phyloP scores from a whole-genome alignment of 805 yeast genomes.

The Lipomyces yamadae region DNA sequence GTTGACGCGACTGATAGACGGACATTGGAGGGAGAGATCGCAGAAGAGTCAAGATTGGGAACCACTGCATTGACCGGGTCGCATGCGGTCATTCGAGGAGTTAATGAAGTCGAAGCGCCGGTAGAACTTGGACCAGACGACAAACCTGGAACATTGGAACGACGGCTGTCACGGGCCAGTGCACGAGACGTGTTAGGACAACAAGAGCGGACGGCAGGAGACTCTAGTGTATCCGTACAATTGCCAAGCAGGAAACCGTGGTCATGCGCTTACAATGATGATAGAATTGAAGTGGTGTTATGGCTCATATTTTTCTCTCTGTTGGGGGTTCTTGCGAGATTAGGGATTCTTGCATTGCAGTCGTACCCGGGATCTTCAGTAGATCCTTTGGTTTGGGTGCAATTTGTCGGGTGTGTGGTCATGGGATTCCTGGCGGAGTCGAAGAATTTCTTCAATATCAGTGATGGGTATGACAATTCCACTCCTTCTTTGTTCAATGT shows the following conservation, averaged over 20 bases:
- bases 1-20: neutral
- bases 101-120: constrained; percentile 13
- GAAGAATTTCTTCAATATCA: constrained; percentile 23
- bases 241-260: neutral
- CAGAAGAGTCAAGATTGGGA: neutral
- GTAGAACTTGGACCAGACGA: neutral
- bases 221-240: neutral
- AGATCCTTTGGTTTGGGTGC: constrained; percentile 37
- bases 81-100: neutral
- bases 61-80: neutral
- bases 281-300: constrained; percentile 17
- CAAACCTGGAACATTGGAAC: neutral
- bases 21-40: neutral
- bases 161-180: neutral
- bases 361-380: constrained; percentile 34
- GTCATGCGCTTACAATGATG: neutral
- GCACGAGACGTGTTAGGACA: neutral
- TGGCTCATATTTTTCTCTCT: constrained; percentile 38
- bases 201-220: neutral
- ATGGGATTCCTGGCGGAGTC: constrained; percentile 36
- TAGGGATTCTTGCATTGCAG: constrained; percentile 37
- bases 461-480: constrained; percentile 10
- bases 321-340: constrained; percentile 39
- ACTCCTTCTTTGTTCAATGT: neutral
- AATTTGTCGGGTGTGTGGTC: constrained; percentile 39